phyloP scores from a whole-genome alignment of 2,329 filamentous ascomycete genomes.

The Conoideocrella luteorostrata region DNA sequence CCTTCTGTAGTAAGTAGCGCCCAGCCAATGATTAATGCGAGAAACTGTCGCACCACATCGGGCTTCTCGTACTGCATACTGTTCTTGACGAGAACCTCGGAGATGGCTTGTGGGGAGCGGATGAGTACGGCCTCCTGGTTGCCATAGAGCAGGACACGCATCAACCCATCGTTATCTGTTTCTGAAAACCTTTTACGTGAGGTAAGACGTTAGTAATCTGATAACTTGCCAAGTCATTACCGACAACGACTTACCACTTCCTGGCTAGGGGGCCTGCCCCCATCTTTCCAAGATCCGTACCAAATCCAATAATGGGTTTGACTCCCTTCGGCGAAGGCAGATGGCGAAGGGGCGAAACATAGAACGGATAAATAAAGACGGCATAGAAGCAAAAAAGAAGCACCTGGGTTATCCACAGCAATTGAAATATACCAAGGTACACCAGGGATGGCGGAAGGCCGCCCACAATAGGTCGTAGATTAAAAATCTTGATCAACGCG shows the following conservation, averaged over 20 bases:
- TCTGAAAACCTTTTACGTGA: too few species aligned
- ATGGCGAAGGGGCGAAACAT: not conserved
- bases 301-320: not conserved
- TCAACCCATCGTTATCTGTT: not conserved
- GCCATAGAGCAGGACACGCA: not conserved
- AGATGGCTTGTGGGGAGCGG: too few species aligned
- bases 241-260: slow-evolving; percentile 2
- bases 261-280: not conserved
- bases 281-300: not conserved
- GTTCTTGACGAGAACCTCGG: slow-evolving; percentile 1
- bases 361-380: not conserved
- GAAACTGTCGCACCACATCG: not conserved
- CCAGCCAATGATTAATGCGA: not conserved
- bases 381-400: not conserved
- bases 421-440: too few species aligned
- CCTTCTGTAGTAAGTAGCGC: not conserved
- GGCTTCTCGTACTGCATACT: slow-evolving; percentile 2
- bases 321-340: not conserved
- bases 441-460: too few species aligned
- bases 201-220: too few species aligned
- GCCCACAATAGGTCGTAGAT: too few species aligned
- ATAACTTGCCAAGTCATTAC: too few species aligned
- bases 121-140: too few species aligned
- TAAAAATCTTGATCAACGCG: too few species aligned
- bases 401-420: too few species aligned